Base-by-base conservation (phyloP, 2,329 filamentous ascomycete species). In the Beauveria asiatica region DNA sequence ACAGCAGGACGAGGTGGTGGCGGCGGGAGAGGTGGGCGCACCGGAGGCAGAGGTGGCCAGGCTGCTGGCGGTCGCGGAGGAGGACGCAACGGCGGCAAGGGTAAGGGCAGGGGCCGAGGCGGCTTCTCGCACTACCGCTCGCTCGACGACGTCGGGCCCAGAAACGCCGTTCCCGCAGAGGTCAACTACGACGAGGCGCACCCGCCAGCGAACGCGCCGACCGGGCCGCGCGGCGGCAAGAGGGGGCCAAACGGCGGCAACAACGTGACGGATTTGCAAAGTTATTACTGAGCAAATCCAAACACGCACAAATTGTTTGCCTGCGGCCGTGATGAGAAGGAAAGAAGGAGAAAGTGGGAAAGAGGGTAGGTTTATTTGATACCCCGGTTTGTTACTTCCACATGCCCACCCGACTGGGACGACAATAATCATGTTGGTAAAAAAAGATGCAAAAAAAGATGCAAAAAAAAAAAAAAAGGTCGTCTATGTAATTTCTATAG, bases 141-240 rank as follows among this genome's bases (percentile, higher is more conserved):
- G 2, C 77, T 90, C 2, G 87, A 90, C 69, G 87, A 90, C 65
- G 78, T 85, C 30, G 80, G 79, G 27, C 73, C 75, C 48, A 75
- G 75, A 52, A 78, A 79, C 9, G 16, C 33, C 49, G 75, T 75
- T 62, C 75, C 78, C 41, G 74, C 73, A 33, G 76, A 75, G 10
- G 75, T 80, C n/a, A 76, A 76, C 46, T 82, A 81, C 63, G 78
- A 80, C 52, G 79, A 81, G 64, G 68, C 69, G 69, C 64, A 65
- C 48, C 65, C 68, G 49, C 63, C 68, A 52, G 68, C 68, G 37
- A 66, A 66, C 9, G 61, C 64, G 50, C 60, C 68, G 65, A 57
- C 60, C 59, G 27, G 63, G 53, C 21, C 65, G 65, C 27, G 64
- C 63, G 48, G 62, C 63, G n/a, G 25, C 46, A 49, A 42, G 30